Conservation (phyloP, 2,329 filamentous ascomycete genomes). For the Alternaria postmessia region DNA sequence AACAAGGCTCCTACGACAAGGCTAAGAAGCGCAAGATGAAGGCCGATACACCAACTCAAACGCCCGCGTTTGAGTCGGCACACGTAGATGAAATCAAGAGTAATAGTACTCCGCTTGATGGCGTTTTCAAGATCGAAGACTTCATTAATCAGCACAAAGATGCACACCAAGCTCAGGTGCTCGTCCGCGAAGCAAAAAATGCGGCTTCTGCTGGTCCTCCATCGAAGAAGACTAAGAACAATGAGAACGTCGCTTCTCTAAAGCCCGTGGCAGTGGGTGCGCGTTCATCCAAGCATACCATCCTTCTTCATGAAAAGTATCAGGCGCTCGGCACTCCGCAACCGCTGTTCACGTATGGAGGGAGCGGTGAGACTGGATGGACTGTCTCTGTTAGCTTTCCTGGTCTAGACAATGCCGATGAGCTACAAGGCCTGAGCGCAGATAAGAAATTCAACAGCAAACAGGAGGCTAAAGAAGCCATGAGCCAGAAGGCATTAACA, state of each 20-base stretch:
- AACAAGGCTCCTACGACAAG: not conserved
- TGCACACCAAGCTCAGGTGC: slow-evolving; percentile 14
- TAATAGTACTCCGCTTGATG: not conserved
- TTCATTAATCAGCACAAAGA: slow-evolving; percentile 23
- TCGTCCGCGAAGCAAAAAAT: slow-evolving; percentile 16
- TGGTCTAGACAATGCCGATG: slow-evolving; percentile 17
- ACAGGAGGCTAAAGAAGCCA: slow-evolving; percentile 54
- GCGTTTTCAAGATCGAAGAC: slow-evolving; percentile 30
- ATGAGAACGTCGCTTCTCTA: not conserved
- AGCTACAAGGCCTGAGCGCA: slow-evolving; percentile 28
- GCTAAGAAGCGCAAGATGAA: slow-evolving; percentile 17
- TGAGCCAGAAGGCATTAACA: slow-evolving; percentile 44
- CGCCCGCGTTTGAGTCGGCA: not conserved
- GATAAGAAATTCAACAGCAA: slow-evolving; percentile 48
- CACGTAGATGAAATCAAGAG: not conserved
- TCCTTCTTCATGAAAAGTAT: slow-evolving; percentile 35
- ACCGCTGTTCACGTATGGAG: slow-evolving; percentile 32
- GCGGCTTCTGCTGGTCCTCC: not conserved
- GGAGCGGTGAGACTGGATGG: slow-evolving; percentile 27
- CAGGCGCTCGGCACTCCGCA: slow-evolving; percentile 34
- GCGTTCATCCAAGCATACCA: slow-evolving; percentile 28
- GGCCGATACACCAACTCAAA: slow-evolving; percentile 10
- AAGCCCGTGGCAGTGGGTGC: slow-evolving; percentile 33
- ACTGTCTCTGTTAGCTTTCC: slow-evolving; percentile 33
- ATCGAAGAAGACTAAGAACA: slow-evolving; percentile 17